Evolutionary conservation across 805 yeast species (phyloP).

Genomic region (Wickerhamiella occidentalis): DNA sequence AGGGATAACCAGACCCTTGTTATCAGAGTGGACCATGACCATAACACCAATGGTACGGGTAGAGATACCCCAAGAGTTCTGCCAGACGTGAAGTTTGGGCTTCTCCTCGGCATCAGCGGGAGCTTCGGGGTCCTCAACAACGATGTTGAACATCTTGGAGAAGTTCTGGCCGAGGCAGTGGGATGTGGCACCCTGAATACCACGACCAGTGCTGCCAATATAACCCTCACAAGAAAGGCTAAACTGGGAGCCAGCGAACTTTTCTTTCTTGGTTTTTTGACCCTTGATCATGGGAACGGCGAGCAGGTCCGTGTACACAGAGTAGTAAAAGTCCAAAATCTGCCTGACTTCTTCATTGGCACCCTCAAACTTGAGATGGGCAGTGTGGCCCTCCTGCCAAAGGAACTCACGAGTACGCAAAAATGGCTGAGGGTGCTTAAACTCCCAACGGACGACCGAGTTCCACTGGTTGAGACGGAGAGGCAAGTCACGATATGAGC

Average conservation of each 20-base stretch:
- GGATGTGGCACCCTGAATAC: constrained; percentile 98
- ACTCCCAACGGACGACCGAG: constrained; percentile 99
- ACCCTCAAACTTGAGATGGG: constrained; percentile 71
- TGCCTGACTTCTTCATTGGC: constrained; percentile 75
- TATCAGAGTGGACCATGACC: constrained; percentile 98
- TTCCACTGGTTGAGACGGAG: constrained; percentile 97
- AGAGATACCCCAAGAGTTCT: constrained; percentile 98
- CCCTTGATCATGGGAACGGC: constrained; percentile 98
- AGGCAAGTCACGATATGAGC: constrained; percentile 96
- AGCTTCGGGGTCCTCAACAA: constrained; percentile 93
- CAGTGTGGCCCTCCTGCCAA: constrained; percentile 99
- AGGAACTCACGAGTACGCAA: constrained; percentile 96
- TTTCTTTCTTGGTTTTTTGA: constrained; percentile 91
- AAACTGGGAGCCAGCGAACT: constrained; percentile 94
- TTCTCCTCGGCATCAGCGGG: constrained; percentile 36
- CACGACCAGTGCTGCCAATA: constrained; percentile 97
- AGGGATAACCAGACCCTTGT: constrained; percentile 95
- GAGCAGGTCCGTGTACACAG: constrained; percentile 75
- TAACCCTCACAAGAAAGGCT: constrained; percentile 96
- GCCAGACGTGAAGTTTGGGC: constrained; percentile 81
- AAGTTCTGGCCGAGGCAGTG: constrained; percentile 97
- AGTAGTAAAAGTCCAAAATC: constrained; percentile 76
- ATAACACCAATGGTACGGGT: constrained; percentile 98
- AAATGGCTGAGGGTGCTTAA: constrained; percentile 99
- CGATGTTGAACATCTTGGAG: constrained; percentile 93